Evolutionary conservation across 768 basidiomycete genomes (phyloP), one percentile per base, ranked within the genome.

Genomic region (Chlorophyllum brunneum): DNA sequence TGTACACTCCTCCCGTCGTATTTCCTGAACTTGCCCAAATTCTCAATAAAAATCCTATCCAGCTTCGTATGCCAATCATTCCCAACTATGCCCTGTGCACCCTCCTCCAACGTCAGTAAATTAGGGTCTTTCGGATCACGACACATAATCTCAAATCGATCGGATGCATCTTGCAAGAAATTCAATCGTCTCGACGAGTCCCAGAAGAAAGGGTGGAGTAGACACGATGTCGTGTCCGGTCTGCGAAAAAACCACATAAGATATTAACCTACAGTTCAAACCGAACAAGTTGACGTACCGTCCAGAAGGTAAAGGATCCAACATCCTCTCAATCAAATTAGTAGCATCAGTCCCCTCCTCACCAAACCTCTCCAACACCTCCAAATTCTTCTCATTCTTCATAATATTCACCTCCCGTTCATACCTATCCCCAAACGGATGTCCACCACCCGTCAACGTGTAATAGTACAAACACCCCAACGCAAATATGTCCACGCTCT

Each of bases 201-300:
- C 97, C 97, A 99, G 75, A 98, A 99, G 76, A 90, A 95, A 0
- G 97, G 97, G 70, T 98, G 95, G 18, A 88, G 71, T 16, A 98
- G 76, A 67, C 88, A 89, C n/a, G 81, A 82, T 10, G 80, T 82
- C 5, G 95, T 95, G 58, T 94, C 87, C 1, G 95, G 97, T 62
- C 95, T 92, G 61, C 22, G 48, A 31, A 38, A 6, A 9, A 29
- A 54, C 15, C 8, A 50, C 15, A 34, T 23, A 36, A 38, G 20
- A 40, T 18, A 18, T 22, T 6, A 31, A 33, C n/a, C n/a, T n/a
- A 41, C 59, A 11, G 56, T 42, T 38, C 20, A 39, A 23, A n/a
- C 10, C 24, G 45, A 59, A 51, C 10, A 33, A 5, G 26, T 26
- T 20, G 26, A 70, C 85, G 46, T 54, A 90, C 95, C 95, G 75